phyloP scores from a whole-genome alignment of 2,329 filamentous ascomycete genomes.

The Aspergillus clavatus region DNA sequence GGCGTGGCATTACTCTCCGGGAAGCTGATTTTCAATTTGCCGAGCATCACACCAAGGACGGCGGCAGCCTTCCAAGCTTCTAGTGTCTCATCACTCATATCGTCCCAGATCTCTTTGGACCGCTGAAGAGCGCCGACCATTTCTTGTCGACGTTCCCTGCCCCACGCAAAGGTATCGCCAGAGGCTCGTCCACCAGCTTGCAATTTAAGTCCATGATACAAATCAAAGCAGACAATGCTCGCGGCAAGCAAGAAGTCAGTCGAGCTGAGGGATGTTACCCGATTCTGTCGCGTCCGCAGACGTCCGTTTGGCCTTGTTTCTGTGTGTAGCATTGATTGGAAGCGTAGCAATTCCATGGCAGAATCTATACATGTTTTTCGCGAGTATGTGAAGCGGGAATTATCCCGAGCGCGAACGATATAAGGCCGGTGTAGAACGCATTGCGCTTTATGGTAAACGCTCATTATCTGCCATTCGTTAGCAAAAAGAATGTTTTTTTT shows the following conservation, averaged over 20 bases:
- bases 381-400: slow-evolving; percentile 77
- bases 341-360: slow-evolving; percentile 72
- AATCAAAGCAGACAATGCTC: slow-evolving; percentile 76
- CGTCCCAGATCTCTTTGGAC: slow-evolving; percentile 74
- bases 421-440: slow-evolving; percentile 88
- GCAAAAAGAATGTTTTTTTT: slow-evolving; percentile 3
- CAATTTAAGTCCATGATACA: slow-evolving; percentile 56
- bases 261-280: slow-evolving; percentile 71
- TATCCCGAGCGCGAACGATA: slow-evolving; percentile 69
- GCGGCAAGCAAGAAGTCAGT: slow-evolving; percentile 83
- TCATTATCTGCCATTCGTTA: slow-evolving; percentile 52
- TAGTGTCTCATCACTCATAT: slow-evolving; percentile 70
- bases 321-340: slow-evolving; percentile 68
- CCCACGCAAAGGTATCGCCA: slow-evolving; percentile 44
- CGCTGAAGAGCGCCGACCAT: slow-evolving; percentile 73
- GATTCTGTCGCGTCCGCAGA: slow-evolving; percentile 69
- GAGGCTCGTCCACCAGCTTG: slow-evolving; percentile 30
- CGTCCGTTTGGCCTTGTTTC: slow-evolving; percentile 70
- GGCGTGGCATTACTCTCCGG: slow-evolving; percentile 21
- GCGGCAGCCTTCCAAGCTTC: slow-evolving; percentile 84
- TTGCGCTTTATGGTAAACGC: slow-evolving; percentile 82
- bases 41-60: slow-evolving; percentile 77
- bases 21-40: slow-evolving; percentile 57
- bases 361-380: slow-evolving; percentile 80
- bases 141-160: slow-evolving; percentile 53